These are phyloP conservation scores for Asterochloris erici DNA, from an alignment of 139 green algal genomes.

Conservation along the genomic window DNA sequence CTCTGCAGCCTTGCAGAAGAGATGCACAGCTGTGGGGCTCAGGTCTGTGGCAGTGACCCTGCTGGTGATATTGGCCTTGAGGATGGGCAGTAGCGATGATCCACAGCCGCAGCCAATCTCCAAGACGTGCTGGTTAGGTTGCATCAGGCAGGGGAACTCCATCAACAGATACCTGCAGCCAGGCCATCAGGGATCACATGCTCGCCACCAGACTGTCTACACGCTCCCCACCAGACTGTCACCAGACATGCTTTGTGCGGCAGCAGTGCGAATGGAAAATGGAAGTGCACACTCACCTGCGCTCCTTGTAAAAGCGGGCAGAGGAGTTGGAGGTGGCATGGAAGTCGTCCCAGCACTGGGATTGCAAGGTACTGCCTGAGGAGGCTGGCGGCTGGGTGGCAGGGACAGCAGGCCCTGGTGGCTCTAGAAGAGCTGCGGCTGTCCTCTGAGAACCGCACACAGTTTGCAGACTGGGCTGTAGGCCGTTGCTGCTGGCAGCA, in stretches of 20 bases:
- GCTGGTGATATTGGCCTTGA: constrained; percentile 47
- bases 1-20: constrained; percentile 40
- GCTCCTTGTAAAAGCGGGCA: constrained; percentile 71
- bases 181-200: not conserved
- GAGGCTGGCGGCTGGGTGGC: too few relatives aligned
- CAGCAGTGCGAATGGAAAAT: not conserved
- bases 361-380: too few relatives aligned
- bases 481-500: too few relatives aligned
- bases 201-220: not conserved
- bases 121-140: constrained; percentile 42
- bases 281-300: constrained; percentile 30
- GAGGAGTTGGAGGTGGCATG: constrained; percentile 49
- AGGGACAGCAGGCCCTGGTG: too few relatives aligned
- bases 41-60: constrained; percentile 54
- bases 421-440: too few relatives aligned
- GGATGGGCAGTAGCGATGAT: constrained; percentile 58
- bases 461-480: too few relatives aligned
- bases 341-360: constrained; percentile 59
- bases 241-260: not conserved
- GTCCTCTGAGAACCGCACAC: too few relatives aligned
- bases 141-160: constrained; percentile 57
- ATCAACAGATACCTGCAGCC: constrained; percentile 67
- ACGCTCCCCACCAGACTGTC: not conserved
- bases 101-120: constrained; percentile 74
- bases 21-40: constrained; percentile 49